Conservation (phyloP, 1,284 basidiomycete genomes). For the Rhodotorula sp. region DNA sequence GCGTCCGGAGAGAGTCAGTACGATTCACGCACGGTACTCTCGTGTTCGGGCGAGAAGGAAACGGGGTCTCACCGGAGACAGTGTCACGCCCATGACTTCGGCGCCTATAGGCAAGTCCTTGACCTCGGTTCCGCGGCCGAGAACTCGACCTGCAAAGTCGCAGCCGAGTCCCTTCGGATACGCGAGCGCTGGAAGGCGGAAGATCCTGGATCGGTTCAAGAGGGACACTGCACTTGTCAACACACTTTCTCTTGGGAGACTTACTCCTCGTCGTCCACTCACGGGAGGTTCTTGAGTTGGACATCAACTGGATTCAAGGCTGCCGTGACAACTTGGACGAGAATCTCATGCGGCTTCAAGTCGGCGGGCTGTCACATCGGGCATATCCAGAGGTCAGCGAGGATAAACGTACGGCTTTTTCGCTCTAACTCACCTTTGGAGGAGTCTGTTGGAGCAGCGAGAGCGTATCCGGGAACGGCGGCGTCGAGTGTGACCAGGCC, state of each 20-base stretch:
- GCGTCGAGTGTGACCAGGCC: slow-evolving; percentile 25
- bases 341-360: slow-evolving; percentile 51
- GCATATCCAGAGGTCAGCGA: background rate
- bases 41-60: no score
- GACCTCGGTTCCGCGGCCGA: slow-evolving; percentile 54
- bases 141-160: slow-evolving; percentile 63
- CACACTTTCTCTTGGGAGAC: no score
- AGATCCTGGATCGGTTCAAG: slow-evolving; percentile 61
- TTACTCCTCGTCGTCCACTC: background rate
- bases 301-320: slow-evolving; percentile 67
- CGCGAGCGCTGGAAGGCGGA: slow-evolving; percentile 53
- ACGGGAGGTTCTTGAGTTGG: slow-evolving; percentile 33
- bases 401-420: background rate
- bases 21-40: no score
- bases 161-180: slow-evolving; percentile 22
- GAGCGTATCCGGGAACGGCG: slow-evolving; percentile 29
- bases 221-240: background rate
- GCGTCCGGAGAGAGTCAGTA: background rate
- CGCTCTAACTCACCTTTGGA: background rate
- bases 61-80: slow-evolving; percentile 13
- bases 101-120: slow-evolving; percentile 58
- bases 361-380: background rate
- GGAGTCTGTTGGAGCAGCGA: slow-evolving; percentile 9
- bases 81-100: slow-evolving; percentile 58
- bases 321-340: slow-evolving; percentile 79